Evolutionary conservation across 73 alveolate genomes (phyloP).

Genomic region (Symbiodinium natans): DNA sequence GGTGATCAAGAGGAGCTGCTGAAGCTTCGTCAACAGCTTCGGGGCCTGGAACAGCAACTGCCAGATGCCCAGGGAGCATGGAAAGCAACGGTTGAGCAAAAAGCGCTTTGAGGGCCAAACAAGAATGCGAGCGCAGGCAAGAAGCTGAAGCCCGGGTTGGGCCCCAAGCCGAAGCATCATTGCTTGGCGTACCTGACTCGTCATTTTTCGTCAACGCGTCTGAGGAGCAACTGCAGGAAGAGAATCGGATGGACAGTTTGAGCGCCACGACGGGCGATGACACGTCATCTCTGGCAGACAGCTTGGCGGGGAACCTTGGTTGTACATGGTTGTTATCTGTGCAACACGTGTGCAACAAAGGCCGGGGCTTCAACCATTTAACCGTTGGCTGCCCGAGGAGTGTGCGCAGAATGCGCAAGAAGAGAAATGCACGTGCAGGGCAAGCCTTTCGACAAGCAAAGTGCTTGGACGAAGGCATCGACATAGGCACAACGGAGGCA

Average conservation of each 20-base stretch:
- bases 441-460: constrained; percentile 51
- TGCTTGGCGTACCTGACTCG: not conserved
- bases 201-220: no score
- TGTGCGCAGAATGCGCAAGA: constrained; percentile 47
- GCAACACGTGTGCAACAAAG: no score
- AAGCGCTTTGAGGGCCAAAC: not conserved
- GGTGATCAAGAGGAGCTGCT: constrained; percentile 37
- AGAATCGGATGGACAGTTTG: constrained; percentile 29
- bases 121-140: not conserved
- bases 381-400: constrained; percentile 5
- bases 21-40: constrained; percentile 4
- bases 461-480: constrained; percentile 86
- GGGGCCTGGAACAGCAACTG: constrained; percentile 19
- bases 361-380: no score
- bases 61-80: not conserved
- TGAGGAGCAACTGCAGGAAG: constrained; percentile 15
- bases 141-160: constrained; percentile 5
- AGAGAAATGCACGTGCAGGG: constrained; percentile 38
- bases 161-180: not conserved
- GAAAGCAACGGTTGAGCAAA: no score
- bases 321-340: not conserved
- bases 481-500: not conserved
- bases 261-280: constrained; percentile 76
- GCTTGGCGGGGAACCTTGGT: constrained; percentile 4
- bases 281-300: constrained; percentile 57